These are phyloP conservation scores for Septoria linicola DNA, from an alignment of 2,329 filamentous ascomycete genomes.

Conservation along the genomic window DNA sequence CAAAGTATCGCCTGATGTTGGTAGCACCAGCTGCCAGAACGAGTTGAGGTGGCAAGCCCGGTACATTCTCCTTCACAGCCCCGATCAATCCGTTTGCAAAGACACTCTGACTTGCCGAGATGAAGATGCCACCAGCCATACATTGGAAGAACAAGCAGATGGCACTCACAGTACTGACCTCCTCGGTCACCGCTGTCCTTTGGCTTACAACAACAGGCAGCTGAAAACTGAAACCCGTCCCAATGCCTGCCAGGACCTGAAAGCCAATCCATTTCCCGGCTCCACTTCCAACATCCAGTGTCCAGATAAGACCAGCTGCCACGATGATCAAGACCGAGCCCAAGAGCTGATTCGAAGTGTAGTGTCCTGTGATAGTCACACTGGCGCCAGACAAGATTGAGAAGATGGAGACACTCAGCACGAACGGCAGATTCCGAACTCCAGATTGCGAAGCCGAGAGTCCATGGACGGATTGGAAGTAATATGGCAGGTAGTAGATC, in stretches of 20 bases:
- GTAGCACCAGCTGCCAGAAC: constrained; percentile 55
- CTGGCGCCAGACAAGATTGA: constrained; percentile 40
- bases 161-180: constrained; percentile 41
- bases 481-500: constrained; percentile 44
- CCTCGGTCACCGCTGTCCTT: constrained; percentile 34
- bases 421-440: constrained; percentile 46
- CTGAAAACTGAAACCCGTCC: constrained; percentile 45
- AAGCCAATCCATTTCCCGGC: constrained; percentile 37
- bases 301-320: constrained; percentile 44
- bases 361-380: constrained; percentile 35
- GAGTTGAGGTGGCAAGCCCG: constrained; percentile 41
- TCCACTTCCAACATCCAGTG: constrained; percentile 40
- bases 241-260: constrained; percentile 47
- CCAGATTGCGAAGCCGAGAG: constrained; percentile 46
- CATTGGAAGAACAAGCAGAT: constrained; percentile 46
- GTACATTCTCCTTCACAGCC: constrained; percentile 38
- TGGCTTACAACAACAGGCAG: constrained; percentile 44
- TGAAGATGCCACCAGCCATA: constrained; percentile 43
- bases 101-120: constrained; percentile 42
- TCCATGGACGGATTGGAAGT: constrained; percentile 49
- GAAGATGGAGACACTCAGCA: constrained; percentile 44
- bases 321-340: constrained; percentile 7
- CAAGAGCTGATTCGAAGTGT: constrained; percentile 30
- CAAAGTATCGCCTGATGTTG: constrained; percentile 56
- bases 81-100: constrained; percentile 46